Evolutionary conservation across 345 rosid species (phyloP), one percentile per base, ranked within the genome.

Genomic region (Orychophragmus violaceus): DNA sequence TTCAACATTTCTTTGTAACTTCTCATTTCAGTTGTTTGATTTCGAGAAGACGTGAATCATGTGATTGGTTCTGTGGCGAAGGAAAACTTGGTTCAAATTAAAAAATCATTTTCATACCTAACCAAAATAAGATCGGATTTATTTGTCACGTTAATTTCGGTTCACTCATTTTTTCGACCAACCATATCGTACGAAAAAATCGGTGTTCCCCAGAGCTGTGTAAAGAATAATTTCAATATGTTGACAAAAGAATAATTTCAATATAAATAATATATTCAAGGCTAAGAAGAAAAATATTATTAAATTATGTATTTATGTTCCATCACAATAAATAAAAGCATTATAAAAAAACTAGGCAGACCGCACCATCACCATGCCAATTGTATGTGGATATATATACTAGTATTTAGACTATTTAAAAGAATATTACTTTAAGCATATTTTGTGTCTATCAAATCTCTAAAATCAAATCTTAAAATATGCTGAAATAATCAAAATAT

Each of bases 361-460:
- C 68, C 74, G 50, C 42, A 70, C 53, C 44, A 60, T 60, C 35
- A 52, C 36, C 59, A 62, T 70, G 68, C 75, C 53, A 69, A 39
- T 45, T 51, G 33, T 25, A 41, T 70, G 17, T 62, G 46, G 62
- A 68, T 53, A 28, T 28, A 41, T 64, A 16, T 12, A 35, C 36
- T 51, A 64, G 50, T 35, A 36, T 24, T 32, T n/a, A n/a, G 14
- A n/a, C n/a, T n/a, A n/a, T n/a, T n/a, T n/a, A n/a, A n/a, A n/a
- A n/a, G n/a, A n/a, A n/a, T n/a, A n/a, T n/a, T n/a, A n/a, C n/a
- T n/a, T n/a, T n/a, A n/a, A n/a, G n/a, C n/a, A n/a, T n/a, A n/a
- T n/a, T n/a, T n/a, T n/a, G n/a, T n/a, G n/a, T n/a, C n/a, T n/a
- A n/a, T n/a, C n/a, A n/a, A n/a, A n/a, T n/a, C n/a, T n/a, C n/a